Conservation (phyloP, 306 rosid species). For the Lagenaria siceraria region DNA sequence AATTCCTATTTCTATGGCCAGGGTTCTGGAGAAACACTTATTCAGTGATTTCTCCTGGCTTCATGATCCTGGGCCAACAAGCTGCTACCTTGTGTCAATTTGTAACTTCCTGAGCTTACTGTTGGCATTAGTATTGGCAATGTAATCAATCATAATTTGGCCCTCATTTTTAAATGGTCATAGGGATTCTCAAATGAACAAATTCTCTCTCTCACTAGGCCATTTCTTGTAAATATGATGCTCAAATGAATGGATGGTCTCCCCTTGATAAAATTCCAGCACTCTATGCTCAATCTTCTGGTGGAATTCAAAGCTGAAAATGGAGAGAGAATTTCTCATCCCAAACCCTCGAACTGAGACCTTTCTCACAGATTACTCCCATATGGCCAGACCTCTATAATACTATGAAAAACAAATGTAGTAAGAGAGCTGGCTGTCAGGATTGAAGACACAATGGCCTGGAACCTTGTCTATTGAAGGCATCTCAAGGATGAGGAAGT, state of each 20-base stretch:
- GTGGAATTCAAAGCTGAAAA: background rate
- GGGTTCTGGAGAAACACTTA: no score
- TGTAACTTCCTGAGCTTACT: background rate
- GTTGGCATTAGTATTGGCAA: background rate
- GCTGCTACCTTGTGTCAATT: background rate
- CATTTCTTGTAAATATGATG: background rate
- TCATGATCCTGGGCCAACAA: background rate
- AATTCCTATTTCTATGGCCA: background rate
- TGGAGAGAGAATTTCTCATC: background rate
- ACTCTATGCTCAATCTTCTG: background rate
- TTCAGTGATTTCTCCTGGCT: background rate
- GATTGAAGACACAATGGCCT: background rate
- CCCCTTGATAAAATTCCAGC: background rate
- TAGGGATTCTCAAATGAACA: background rate
- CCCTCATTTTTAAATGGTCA: background rate
- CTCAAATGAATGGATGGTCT: background rate
- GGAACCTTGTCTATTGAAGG: background rate
- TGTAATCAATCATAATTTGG: background rate
- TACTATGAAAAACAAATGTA: background rate
- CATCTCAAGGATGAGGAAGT: background rate
- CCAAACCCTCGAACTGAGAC: no score
- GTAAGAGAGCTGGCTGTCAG: background rate
- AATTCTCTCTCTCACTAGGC: background rate
- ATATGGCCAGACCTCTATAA: background rate
- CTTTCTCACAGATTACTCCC: background rate